These are phyloP conservation scores for Dicorynia guianensis DNA, from an alignment of 306 rosid genomes.

Conservation along the genomic window DNA sequence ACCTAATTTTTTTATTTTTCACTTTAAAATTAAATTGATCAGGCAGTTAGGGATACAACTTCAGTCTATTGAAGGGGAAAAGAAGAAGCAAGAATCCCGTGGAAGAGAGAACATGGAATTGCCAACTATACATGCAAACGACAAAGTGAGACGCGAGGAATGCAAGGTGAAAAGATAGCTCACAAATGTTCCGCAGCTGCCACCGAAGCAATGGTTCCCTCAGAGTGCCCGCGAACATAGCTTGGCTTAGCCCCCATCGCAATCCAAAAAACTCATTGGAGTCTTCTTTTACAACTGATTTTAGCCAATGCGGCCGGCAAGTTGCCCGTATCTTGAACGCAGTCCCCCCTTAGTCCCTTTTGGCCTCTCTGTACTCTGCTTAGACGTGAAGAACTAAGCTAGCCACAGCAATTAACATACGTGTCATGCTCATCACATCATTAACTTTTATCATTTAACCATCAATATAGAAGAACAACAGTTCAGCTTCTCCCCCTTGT, in stretches of 20 bases:
- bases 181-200: conserved; percentile 17
- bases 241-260: background rate
- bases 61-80: background rate
- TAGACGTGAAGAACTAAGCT: conserved; percentile 29
- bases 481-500: background rate
- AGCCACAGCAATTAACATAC: background rate
- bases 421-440: conserved; percentile 6
- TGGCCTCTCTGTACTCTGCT: background rate
- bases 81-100: conserved; percentile 9
- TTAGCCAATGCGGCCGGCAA: conserved; percentile 29
- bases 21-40: background rate
- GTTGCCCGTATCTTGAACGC: background rate
- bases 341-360: background rate
- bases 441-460: background rate
- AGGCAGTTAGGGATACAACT: background rate
- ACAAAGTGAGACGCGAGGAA: conserved; percentile 8
- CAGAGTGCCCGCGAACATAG: conserved; percentile 8
- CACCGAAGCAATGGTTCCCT: conserved; percentile 6
- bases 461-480: background rate
- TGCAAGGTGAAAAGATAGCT: background rate
- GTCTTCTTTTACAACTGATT: background rate
- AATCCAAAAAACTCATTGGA: conserved; percentile 14
- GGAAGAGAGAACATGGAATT: conserved; percentile 21
- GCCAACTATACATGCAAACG: conserved; percentile 11
- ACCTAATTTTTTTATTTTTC: background rate